Evolutionary conservation across 331 rosid genomes (phyloP), one percentile per base, ranked within the genome.

Genomic region (Erythrophleum ivorense): DNA sequence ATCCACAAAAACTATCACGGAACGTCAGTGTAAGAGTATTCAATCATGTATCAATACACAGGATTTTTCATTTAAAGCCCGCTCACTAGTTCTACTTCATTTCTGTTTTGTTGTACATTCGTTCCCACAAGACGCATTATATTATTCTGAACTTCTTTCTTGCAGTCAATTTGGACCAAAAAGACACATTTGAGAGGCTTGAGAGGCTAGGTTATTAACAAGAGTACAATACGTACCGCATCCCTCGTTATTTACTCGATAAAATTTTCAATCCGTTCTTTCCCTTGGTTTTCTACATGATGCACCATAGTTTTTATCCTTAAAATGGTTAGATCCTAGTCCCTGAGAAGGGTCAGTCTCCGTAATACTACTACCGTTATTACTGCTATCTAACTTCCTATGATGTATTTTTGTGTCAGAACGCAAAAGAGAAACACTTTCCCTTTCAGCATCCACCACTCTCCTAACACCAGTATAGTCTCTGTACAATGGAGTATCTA

Each of bases 371-470:
- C 81, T 78, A 55, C 75, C 62, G 48, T 83, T 87, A 70, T 76
- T 85, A 84, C 88, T 77, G 82, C 86, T 89, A 16, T 54, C 83
- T 89, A 93, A 64, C 66, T 87, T 87, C 82, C 89, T 88, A 87
- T 82, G 76, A 18, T 78, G 90, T 75, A 78, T 81, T 79, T 77
- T 81, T 66, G 84, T 41, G 89, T 96, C 86, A 83, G 96, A 87
- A 41, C 52, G 90, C 89, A 75, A 79, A 89, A 85, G 73, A 76
- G 87, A 72, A 52, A 71, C 78, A 19, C 75, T 80, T 50, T 75
- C 82, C 7, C 73, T 83, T 54, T 73, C 86, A 19, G 41, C 73
- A 82, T 81, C 82, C 80, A 34, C 84, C 38, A 4, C 45, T 57
- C 78, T 75, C 73, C 82, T 66, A 66, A 55, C 62, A 80, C 73